These are phyloP conservation scores for Xylariaceae sp. DNA, from an alignment of 2,329 filamentous ascomycete species.

Conservation along the genomic window DNA sequence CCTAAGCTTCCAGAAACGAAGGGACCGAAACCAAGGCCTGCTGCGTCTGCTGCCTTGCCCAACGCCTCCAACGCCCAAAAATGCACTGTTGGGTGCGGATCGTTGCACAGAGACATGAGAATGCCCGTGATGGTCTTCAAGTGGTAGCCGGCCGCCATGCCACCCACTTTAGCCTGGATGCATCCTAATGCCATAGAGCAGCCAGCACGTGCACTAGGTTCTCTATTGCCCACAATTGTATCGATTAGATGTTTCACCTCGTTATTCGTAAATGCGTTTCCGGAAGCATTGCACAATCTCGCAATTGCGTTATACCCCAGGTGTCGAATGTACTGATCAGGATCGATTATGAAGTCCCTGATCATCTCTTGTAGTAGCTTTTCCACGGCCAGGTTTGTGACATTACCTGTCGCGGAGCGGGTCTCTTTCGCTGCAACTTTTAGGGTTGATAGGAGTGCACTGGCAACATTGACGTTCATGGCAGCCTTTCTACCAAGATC, in stretches of 20 bases:
- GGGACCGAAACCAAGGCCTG: constrained; percentile 84
- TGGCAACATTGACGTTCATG: constrained; percentile 83
- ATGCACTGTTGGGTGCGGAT: constrained; percentile 91
- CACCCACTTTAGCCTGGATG: constrained; percentile 92
- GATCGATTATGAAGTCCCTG: constrained; percentile 70
- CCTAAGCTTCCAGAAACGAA: constrained; percentile 89
- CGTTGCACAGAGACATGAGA: constrained; percentile 94
- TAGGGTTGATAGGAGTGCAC: constrained; percentile 73
- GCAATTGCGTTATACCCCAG: constrained; percentile 83
- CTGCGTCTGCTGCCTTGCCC: constrained; percentile 81
- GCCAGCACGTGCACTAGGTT: constrained; percentile 87
- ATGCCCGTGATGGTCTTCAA: constrained; percentile 97
- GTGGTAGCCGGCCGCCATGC: constrained; percentile 95
- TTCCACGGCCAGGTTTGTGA: constrained; percentile 73
- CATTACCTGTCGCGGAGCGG: constrained; percentile 64
- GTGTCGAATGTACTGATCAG: constrained; percentile 80
- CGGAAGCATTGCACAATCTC: constrained; percentile 76
- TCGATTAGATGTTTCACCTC: constrained; percentile 92
- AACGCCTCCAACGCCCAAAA: constrained; percentile 94
- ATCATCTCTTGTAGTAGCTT: constrained; percentile 76
- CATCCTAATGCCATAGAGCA: constrained; percentile 91
- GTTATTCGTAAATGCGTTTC: constrained; percentile 81
- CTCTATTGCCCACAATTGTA: constrained; percentile 88
- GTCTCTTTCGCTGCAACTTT: constrained; percentile 84
- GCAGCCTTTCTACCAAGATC: constrained; percentile 87